phyloP scores from a whole-genome alignment of 1,284 basidiomycete species.

The Fomitopsis schrenkii region DNA sequence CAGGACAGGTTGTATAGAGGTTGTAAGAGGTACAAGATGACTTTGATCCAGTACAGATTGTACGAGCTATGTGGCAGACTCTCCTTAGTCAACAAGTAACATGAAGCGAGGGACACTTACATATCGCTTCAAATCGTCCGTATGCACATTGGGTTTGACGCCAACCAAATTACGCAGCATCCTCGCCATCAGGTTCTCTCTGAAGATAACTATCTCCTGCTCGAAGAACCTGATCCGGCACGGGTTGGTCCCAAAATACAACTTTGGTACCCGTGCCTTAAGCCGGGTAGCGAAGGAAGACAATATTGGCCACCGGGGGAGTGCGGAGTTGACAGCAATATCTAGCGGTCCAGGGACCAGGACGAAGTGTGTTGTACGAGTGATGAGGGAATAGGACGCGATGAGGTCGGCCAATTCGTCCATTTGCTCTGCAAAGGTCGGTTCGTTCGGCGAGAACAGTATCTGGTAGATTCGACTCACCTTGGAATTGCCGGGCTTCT shows the following conservation, averaged over 20 bases:
- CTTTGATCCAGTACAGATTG: conserved; percentile 92
- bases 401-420: conserved; percentile 85
- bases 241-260: conserved; percentile 87
- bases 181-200: conserved; percentile 91
- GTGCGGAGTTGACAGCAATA: conserved; percentile 69
- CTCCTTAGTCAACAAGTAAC: neutral
- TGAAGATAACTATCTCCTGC: conserved; percentile 92
- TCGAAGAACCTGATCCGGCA: conserved; percentile 94
- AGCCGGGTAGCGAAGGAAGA: conserved; percentile 70
- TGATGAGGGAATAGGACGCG: conserved; percentile 72
- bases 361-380: conserved; percentile 82
- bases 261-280: conserved; percentile 68
- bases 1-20: conserved; percentile 81
- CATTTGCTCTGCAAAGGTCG: conserved; percentile 67
- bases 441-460: neutral
- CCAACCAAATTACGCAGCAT: conserved; percentile 92
- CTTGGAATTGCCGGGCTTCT: conserved; percentile 82
- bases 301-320: conserved; percentile 81
- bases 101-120: conserved; percentile 42
- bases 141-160: conserved; percentile 71
- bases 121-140: conserved; percentile 82
- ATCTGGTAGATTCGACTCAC: conserved; percentile 31
- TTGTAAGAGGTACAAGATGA: conserved; percentile 84
- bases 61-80: conserved; percentile 60
- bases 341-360: conserved; percentile 94